Percentiles rank a stretch among this genome's conserved stretches.
These are phyloP conservation scores for Aspergillus novofumigatus DNA, from an alignment of 2,329 filamentous ascomycete genomes.

Conservation along the genomic window DNA sequence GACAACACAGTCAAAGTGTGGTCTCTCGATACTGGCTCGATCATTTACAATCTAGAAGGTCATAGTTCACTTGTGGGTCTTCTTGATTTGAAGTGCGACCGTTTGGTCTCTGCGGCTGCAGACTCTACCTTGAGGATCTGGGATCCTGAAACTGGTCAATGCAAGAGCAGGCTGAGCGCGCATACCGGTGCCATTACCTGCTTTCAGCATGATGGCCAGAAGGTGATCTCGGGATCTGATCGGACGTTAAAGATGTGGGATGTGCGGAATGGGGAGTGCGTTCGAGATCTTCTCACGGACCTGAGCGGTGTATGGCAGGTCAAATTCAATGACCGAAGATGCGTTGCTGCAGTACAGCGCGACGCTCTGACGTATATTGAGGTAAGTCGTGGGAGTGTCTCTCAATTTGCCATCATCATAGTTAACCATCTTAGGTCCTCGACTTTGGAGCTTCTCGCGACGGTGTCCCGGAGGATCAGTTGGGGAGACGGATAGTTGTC, in stretches of 20 bases:
- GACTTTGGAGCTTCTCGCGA: conserved; percentile 95
- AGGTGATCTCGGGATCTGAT: conserved; percentile 94
- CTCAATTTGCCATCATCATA: background rate
- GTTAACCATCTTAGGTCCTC: conserved; percentile 65
- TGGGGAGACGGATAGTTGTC: conserved; percentile 68
- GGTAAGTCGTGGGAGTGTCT: conserved; percentile 53
- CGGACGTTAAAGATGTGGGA: conserved; percentile 99
- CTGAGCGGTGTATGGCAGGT: conserved; percentile 98
- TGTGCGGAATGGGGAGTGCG: conserved; percentile 82
- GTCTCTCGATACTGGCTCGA: conserved; percentile 81
- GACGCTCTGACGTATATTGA: conserved; percentile 93
- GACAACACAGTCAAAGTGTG: conserved; percentile 97
- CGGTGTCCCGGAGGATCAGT: conserved; percentile 69
- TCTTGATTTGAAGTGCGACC: conserved; percentile 81
- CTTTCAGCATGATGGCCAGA: conserved; percentile 95
- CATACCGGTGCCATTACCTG: conserved; percentile 98
- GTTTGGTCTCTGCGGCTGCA: conserved; percentile 88
- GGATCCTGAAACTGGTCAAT: conserved; percentile 90
- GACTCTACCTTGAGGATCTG: conserved; percentile 94
- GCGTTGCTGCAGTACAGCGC: conserved; percentile 92
- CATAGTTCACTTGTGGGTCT: conserved; percentile 90
- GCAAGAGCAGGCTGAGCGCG: conserved; percentile 82
- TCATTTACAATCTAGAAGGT: conserved; percentile 85
- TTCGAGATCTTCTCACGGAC: conserved; percentile 88
- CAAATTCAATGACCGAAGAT: conserved; percentile 91